These are phyloP conservation scores for Zalaria sp. DNA, from an alignment of 2,329 filamentous ascomycete species.

Conservation along the genomic window DNA sequence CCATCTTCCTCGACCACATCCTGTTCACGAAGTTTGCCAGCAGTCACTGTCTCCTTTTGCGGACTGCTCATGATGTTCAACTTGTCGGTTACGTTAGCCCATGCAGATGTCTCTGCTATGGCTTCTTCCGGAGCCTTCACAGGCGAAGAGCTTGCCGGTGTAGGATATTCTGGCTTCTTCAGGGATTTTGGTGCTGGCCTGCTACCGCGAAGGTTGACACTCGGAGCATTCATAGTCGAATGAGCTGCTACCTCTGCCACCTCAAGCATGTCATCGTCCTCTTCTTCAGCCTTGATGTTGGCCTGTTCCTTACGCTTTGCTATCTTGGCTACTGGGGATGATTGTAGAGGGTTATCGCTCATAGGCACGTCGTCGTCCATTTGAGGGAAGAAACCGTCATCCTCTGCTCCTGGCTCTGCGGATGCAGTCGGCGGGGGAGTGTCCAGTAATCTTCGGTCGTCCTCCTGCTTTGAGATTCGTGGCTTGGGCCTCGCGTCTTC, in stretches of 20 bases:
- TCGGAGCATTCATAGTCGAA: conserved; percentile 47
- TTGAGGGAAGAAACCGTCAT: conserved; percentile 36
- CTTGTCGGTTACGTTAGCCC: conserved; percentile 76
- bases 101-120: conserved; percentile 64
- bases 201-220: conserved; percentile 73
- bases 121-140: conserved; percentile 40
- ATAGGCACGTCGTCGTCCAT: conserved; percentile 62
- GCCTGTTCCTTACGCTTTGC: conserved; percentile 36
- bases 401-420: conserved; percentile 6
- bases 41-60: conserved; percentile 46
- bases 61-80: conserved; percentile 75
- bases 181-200: conserved; percentile 66
- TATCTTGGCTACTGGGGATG: conserved; percentile 51
- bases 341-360: conserved; percentile 66
- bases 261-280: conserved; percentile 75
- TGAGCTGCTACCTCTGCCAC: conserved; percentile 61
- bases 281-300: conserved; percentile 49
- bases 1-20: conserved; percentile 91
- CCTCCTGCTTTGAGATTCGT: conserved; percentile 11
- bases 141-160: conserved; percentile 66
- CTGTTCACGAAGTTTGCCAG: conserved; percentile 70
- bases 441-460: conserved; percentile 2
- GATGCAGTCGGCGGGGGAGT: background rate
- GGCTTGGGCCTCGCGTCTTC: conserved; percentile 30
- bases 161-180: conserved; percentile 53